Evolutionary conservation across 2,329 filamentous ascomycete genomes (phyloP).

Genomic region (Domatiomyces catenatus): DNA sequence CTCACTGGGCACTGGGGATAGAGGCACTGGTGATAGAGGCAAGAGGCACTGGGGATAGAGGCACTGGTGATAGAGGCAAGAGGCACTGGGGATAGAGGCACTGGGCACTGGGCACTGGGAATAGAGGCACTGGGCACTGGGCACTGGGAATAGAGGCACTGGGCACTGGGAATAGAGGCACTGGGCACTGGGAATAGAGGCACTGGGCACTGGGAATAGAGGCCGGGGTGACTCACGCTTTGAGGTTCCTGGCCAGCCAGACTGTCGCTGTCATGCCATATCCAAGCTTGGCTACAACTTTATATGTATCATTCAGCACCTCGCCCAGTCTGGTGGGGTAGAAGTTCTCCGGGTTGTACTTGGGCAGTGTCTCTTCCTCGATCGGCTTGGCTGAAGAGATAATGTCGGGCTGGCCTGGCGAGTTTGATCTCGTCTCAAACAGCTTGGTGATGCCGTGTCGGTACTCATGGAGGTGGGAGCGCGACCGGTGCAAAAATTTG

Average conservation of each 20-base stretch:
- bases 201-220: background rate
- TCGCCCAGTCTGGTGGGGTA: conserved; percentile 28
- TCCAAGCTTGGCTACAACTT: conserved; percentile 28
- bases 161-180: background rate
- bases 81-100: background rate
- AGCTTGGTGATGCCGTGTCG: background rate
- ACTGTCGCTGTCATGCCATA: conserved; percentile 29
- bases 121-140: background rate
- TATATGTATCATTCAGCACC: conserved; percentile 23
- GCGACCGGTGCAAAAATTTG: background rate
- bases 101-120: background rate
- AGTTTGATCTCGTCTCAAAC: background rate
- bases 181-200: background rate
- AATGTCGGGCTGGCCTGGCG: conserved; percentile 6
- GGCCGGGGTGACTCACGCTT: conserved; percentile 10
- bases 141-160: background rate
- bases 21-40: background rate
- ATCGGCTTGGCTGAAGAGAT: conserved; percentile 17
- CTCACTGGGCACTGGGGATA: background rate
- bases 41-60: background rate
- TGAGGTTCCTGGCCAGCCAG: conserved; percentile 28
- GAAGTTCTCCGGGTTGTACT: conserved; percentile 23
- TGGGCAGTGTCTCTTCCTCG: conserved; percentile 27
- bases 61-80: background rate
- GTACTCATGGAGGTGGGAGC: background rate